Base-by-base conservation (phyloP, 805 yeast genomes). In the Cyberlindnera lachancei region DNA sequence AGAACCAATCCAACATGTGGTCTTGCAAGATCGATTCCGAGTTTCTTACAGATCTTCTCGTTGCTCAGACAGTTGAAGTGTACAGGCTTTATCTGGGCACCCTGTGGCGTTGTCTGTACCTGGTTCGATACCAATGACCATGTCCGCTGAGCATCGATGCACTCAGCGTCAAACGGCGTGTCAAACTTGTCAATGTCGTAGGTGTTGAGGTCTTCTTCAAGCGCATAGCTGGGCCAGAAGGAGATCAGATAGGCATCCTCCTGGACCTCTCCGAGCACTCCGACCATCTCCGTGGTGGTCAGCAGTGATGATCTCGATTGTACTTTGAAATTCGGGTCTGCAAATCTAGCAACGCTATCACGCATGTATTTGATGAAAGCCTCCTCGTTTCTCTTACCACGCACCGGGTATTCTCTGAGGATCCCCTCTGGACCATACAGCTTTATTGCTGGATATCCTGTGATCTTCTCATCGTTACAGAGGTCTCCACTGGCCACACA, bases 401-500 rank as follows among this genome's bases (percentile, higher is more conserved):
- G 52, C 12, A 60, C 52, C 1, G 84, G 82, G 48, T 61, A 79
- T 18, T 70, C 59, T 52, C 58, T 44, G 46, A 56, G 45, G 54
- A 48, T 51, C 33, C 71, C 73, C 16, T 60, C 58, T 0, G 86
- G 80, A 1, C 75, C 75, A 58, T 81, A 88, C 7, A 90, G 63
- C 34, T 80, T 64, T 24, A 90, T 57, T 15, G 68, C 61, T 6
- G 98, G 98, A 52, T 72, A 88, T n/a, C 62, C 69, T 14, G 36
- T 45, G 35, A 90, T 70, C 4, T 68, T 66, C 55, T 84, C 83
- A 16, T 75, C 61, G 7, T 58, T 63, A 58, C 98, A 92, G 33
- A 92, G 62, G 53, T 90, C 97, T 10, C 95, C 96, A 49, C 79
- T 70, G 29, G 73, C 84, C 7, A 82, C 70, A 59, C 98, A 92